Conservation (phyloP, 2,329 filamentous ascomycete genomes). For the Trichothecium sympodiale region DNA sequence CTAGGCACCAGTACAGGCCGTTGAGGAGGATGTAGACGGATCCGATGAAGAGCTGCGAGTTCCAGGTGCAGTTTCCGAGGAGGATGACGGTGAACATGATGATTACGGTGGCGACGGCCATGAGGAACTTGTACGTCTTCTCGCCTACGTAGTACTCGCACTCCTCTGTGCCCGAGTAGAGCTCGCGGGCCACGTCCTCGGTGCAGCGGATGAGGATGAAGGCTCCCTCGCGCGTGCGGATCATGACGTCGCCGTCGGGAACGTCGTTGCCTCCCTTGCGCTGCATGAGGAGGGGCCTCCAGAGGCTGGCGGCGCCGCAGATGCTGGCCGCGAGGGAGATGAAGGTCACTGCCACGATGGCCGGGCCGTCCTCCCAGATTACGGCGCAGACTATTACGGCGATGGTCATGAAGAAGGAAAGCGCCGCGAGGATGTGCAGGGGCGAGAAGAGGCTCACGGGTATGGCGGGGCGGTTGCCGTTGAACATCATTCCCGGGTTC, state of each 20-base stretch:
- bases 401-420: constrained; percentile 38
- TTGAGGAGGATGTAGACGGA: constrained; percentile 48
- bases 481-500: constrained; percentile 26
- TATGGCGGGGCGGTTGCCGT: constrained; percentile 30
- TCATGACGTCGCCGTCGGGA: constrained; percentile 47
- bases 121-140: constrained; percentile 37
- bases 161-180: constrained; percentile 50
- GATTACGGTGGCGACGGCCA: constrained; percentile 45
- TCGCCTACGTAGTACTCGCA: constrained; percentile 42
- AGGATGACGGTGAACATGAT: constrained; percentile 52
- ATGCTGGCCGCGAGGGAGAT: constrained; percentile 42
- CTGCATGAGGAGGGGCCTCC: constrained; percentile 42
- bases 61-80: constrained; percentile 51
- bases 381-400: constrained; percentile 33
- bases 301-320: constrained; percentile 45
- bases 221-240: constrained; percentile 47
- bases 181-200: constrained; percentile 50
- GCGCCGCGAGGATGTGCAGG: constrained; percentile 39
- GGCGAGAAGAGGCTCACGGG: constrained; percentile 38
- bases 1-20: constrained; percentile 45
- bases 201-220: constrained; percentile 47
- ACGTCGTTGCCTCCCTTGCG: constrained; percentile 36
- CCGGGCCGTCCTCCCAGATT: constrained; percentile 23
- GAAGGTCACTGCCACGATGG: constrained; percentile 32
- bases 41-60: constrained; percentile 47